phyloP scores from a whole-genome alignment of 176 grass and related monocot species.

The Alloteropsis semialata region DNA sequence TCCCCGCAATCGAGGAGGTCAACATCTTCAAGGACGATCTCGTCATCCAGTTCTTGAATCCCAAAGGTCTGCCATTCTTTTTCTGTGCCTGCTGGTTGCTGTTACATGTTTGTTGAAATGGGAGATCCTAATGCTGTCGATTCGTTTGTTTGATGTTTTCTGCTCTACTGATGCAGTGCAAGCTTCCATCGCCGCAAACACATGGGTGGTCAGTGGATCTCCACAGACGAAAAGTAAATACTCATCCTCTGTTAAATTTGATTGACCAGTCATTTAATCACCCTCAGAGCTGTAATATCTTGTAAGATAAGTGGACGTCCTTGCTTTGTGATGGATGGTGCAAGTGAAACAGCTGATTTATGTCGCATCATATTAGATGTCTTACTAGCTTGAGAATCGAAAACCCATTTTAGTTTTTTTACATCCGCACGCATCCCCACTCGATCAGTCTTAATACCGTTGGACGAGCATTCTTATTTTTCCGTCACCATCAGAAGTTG shows the following conservation, averaged over 20 bases:
- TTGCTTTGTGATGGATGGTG: background rate
- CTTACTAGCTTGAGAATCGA: background rate
- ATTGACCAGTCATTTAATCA: background rate
- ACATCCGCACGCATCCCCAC: background rate
- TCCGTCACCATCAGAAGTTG: background rate
- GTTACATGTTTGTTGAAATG: background rate
- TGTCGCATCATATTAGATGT: background rate
- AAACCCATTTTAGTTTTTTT: background rate
- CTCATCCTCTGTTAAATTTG: background rate
- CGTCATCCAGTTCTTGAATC: slow-evolving; percentile 96
- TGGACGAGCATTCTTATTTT: background rate
- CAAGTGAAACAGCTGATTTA: background rate
- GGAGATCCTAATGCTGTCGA: background rate
- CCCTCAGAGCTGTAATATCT: background rate
- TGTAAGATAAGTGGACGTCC: background rate
- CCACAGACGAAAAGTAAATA: slow-evolving; percentile 94
- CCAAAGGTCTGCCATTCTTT: slow-evolving; percentile 52
- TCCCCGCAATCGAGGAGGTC: slow-evolving; percentile 97
- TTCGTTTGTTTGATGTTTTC: background rate
- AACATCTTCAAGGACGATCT: slow-evolving; percentile 98
- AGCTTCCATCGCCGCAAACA: slow-evolving; percentile 97
- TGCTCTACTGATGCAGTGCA: slow-evolving; percentile 55
- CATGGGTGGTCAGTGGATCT: slow-evolving; percentile 95
- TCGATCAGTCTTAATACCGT: background rate
- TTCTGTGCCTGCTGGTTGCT: background rate